Conservation (phyloP, 441 rosid genomes). For the Corymbia calophylla region DNA sequence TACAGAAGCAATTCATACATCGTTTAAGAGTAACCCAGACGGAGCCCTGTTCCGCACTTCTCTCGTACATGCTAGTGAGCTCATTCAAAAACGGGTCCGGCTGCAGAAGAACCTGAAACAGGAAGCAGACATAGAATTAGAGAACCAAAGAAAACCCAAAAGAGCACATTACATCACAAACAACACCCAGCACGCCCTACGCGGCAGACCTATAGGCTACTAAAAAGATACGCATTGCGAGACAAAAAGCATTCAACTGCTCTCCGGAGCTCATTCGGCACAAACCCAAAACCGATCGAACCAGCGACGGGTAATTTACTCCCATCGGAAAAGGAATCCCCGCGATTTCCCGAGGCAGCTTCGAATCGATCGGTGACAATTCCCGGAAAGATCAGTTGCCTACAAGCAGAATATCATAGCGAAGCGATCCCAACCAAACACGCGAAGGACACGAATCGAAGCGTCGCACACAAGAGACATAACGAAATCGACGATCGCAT, state of each 20-base stretch:
- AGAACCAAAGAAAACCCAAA: not conserved
- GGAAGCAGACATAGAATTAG: not conserved
- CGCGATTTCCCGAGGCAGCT: not conserved
- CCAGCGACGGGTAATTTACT: not conserved
- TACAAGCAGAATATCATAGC: not conserved
- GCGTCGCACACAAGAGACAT: not conserved
- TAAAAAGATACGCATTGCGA: not conserved
- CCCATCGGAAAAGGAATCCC: not conserved
- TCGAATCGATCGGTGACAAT: not conserved
- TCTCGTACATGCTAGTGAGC: slow-evolving; percentile 84
- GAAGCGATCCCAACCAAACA: not conserved
- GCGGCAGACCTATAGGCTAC: accelerated
- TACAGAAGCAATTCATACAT: slow-evolving; percentile 28
- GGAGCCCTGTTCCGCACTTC: slow-evolving; percentile 62
- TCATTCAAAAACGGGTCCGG: slow-evolving; percentile 86
- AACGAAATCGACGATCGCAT: not conserved
- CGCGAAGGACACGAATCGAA: not conserved
- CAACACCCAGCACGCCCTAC: not conserved
- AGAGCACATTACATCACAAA: not conserved
- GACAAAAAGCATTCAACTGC: not conserved
- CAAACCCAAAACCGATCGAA: not conserved
- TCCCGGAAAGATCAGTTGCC: not conserved
- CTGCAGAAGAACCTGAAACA: slow-evolving; percentile 56
- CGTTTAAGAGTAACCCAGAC: slow-evolving; percentile 93
- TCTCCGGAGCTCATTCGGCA: too few species aligned